Percentiles rank a stretch among this genome's conserved stretches.
These are phyloP conservation scores for Colletotrichum sp. DNA, from an alignment of 2,329 filamentous ascomycete species.

Conservation along the genomic window DNA sequence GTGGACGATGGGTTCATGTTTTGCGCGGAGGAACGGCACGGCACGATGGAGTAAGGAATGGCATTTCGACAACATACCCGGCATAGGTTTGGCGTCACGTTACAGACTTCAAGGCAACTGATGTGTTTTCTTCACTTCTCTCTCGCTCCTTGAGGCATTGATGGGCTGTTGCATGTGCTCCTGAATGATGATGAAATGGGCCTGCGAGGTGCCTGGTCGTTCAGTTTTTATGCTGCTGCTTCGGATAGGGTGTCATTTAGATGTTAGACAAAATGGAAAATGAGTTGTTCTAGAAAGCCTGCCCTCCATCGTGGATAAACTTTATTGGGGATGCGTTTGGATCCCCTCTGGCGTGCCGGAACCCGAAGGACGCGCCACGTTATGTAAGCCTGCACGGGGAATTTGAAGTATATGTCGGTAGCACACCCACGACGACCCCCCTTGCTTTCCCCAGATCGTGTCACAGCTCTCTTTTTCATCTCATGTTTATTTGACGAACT, in stretches of 20 bases:
- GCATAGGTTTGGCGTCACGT: conserved; percentile 18
- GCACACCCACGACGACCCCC: neutral
- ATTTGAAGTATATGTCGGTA: neutral
- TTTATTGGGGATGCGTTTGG: neutral
- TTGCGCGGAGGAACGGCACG: neutral
- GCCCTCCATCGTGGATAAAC: neutral
- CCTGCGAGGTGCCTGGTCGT: neutral
- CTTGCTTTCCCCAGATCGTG: neutral
- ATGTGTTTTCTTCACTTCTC: neutral
- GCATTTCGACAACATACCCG: conserved; percentile 23
- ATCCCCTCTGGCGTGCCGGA: neutral
- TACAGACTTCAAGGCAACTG: conserved; percentile 19
- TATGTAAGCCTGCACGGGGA: neutral
- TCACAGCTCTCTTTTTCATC: neutral
- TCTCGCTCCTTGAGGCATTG: neutral
- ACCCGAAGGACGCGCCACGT: neutral
- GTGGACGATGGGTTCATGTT: neutral
- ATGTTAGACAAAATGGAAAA: conserved; percentile 1
- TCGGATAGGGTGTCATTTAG: neutral
- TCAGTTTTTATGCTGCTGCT: neutral
- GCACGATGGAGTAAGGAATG: conserved; percentile 2
- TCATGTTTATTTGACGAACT: neutral
- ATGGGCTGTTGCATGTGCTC: neutral
- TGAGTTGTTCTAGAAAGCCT: neutral
- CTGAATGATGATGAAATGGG: neutral